Evolutionary conservation across 2,329 filamentous ascomycete genomes (phyloP).

Genomic region (Fusarium foetens): DNA sequence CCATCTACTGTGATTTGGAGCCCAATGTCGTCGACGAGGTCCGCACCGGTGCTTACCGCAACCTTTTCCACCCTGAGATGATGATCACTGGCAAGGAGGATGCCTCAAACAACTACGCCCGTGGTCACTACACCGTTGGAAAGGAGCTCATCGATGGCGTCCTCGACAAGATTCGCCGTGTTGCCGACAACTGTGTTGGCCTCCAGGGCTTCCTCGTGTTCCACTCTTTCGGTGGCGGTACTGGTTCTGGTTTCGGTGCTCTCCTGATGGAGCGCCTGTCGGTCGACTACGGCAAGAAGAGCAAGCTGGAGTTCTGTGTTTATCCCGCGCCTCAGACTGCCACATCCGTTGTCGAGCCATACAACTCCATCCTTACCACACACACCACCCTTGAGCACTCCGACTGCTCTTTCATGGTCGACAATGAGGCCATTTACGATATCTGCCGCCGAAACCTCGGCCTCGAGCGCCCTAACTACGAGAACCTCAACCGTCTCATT

Average conservation of each 20-base stretch:
- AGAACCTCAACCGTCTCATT: conserved; percentile 98
- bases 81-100: conserved; percentile 99
- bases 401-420: conserved; percentile 99
- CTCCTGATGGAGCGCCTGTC: conserved; percentile 99
- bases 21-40: conserved; percentile 99
- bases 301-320: conserved; percentile 99
- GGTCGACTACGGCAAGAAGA: conserved; percentile 99
- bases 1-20: conserved; percentile 99
- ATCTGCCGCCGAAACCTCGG: conserved; percentile 98
- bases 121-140: conserved; percentile 99
- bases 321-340: conserved; percentile 98
- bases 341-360: conserved; percentile 97
- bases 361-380: conserved; percentile 99
- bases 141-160: conserved; percentile 99
- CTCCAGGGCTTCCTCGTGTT: conserved; percentile 99
- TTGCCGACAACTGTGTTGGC: conserved; percentile 97
- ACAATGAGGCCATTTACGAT: conserved; percentile 99
- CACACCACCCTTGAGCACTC: conserved; percentile 99
- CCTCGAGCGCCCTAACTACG: conserved; percentile 96
- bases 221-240: conserved; percentile 99
- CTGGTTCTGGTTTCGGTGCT: conserved; percentile 97
- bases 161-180: conserved; percentile 95
- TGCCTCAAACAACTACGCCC: conserved; percentile 99
- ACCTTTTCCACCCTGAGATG: conserved; percentile 97
- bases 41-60: conserved; percentile 95